Evolutionary conservation across 495 filamentous ascomycete species (phyloP).

Genomic region (Neurospora africana): DNA sequence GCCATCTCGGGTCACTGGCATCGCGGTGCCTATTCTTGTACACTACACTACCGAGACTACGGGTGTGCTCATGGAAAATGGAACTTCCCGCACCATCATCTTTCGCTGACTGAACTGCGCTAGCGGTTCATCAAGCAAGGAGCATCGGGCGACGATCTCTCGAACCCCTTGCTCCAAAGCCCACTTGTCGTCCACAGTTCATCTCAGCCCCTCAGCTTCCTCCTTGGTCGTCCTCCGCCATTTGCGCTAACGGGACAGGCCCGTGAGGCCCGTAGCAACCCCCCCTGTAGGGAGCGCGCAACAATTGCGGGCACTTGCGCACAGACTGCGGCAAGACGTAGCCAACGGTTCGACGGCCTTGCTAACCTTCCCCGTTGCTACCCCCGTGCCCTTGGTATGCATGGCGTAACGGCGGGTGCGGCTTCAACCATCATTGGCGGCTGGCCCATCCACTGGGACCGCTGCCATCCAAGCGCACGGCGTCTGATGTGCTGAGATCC

Average conservation of each 20-base stretch:
- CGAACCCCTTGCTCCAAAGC: background rate
- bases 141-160: background rate
- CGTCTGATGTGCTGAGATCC: background rate
- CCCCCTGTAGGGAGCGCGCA: slow-evolving; percentile 2
- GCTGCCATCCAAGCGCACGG: background rate
- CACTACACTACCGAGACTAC: background rate
- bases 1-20: background rate
- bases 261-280: background rate
- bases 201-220: background rate
- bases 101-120: background rate
- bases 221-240: background rate
- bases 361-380: background rate
- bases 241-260: background rate
- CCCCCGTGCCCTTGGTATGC: background rate
- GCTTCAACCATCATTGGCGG: background rate
- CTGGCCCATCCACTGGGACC: background rate
- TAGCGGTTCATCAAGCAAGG: background rate
- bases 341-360: background rate
- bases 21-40: background rate
- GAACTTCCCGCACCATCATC: background rate
- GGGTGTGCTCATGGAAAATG: background rate
- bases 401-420: slow-evolving; percentile 9
- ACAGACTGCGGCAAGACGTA: background rate
- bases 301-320: slow-evolving; percentile 4
- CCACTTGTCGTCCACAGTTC: background rate